These are phyloP conservation scores for Epichloe gansuensis DNA, from an alignment of 2,329 filamentous ascomycete genomes.

Conservation along the genomic window DNA sequence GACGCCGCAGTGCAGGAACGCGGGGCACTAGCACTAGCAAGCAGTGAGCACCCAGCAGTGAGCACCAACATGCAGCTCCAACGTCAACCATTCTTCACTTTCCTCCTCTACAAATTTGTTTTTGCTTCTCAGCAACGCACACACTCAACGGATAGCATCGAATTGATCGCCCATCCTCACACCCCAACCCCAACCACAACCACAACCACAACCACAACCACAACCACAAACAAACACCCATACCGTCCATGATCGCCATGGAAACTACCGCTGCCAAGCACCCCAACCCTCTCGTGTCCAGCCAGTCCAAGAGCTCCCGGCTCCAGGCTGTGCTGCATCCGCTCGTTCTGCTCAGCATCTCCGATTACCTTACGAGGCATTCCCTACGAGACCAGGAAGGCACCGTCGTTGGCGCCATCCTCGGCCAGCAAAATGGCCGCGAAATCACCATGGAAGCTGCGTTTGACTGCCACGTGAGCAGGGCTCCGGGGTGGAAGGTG, in stretches of 20 bases:
- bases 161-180: no score
- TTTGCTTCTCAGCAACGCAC: no score
- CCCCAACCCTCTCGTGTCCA: conserved; percentile 49
- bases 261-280: conserved; percentile 12
- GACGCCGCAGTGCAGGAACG: no score
- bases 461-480: conserved; percentile 62
- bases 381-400: conserved; percentile 63
- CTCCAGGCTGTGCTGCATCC: conserved; percentile 81
- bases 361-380: conserved; percentile 90
- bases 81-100: no score
- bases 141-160: no score
- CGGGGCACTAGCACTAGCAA: no score
- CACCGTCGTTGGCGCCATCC: conserved; percentile 73
- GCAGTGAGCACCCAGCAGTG: no score
- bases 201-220: no score
- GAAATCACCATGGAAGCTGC: conserved; percentile 87
- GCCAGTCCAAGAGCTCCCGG: conserved; percentile 51
- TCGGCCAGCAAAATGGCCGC: conserved; percentile 84
- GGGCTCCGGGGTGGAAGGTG: conserved; percentile 34
- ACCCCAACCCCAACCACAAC: no score
- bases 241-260: neutral
- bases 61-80: no score
- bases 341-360: conserved; percentile 88
- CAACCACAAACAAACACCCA: no score
- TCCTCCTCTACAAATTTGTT: no score